Evolutionary conservation across 306 rosid species (phyloP), one percentile per base, ranked within the genome.

Genomic region (Acacia melanoxylon): DNA sequence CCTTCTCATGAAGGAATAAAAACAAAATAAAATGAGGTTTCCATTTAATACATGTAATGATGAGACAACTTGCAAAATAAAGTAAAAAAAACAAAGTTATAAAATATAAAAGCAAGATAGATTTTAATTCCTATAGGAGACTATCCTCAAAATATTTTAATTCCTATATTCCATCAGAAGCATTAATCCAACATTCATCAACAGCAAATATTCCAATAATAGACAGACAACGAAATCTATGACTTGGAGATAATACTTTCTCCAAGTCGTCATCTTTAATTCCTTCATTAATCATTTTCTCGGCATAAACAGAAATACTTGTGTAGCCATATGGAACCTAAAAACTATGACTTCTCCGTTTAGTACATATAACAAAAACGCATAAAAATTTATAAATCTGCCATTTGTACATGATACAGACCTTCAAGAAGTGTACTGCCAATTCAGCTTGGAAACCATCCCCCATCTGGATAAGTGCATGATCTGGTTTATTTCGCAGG

Each of bases 381-480:
- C 7, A 54, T 46, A 59, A 75, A 67, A 40, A 77, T 70, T 82
- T 46, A 73, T 13, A 49, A 48, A 62, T 37, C 56, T 37, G 29
- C 78, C 16, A 76, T 56, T 67, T 78, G 68, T 44, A 49, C 29
- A 68, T 9, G 80, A 81, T 83, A 78, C 91, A 80, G 71, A 95
- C 99, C 99, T 95, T 95, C 80, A 95, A 81, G 79, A 93, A 95
- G 85, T 95, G 94, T 10, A 95, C 99, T 11, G 99, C 99, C 83
- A 95, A 77, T 89, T 95, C 99, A 68, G 98, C 94, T 81, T 95
- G 99, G 79, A 95, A 95, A 72, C 99, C 99, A 86, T 95, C 99
- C 42, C 98, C 98, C 99, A 95, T 95, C 86, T 95, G 97, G 72
- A 95, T 85, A 68, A 95, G 99, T 33, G 98, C 99, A 75, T 95